A percentile compares a stretch with the other conserved stretches of the same genome.
These are phyloP conservation scores for Nidula niveotomentosa DNA, from an alignment of 1,284 basidiomycete species.

Conservation along the genomic window DNA sequence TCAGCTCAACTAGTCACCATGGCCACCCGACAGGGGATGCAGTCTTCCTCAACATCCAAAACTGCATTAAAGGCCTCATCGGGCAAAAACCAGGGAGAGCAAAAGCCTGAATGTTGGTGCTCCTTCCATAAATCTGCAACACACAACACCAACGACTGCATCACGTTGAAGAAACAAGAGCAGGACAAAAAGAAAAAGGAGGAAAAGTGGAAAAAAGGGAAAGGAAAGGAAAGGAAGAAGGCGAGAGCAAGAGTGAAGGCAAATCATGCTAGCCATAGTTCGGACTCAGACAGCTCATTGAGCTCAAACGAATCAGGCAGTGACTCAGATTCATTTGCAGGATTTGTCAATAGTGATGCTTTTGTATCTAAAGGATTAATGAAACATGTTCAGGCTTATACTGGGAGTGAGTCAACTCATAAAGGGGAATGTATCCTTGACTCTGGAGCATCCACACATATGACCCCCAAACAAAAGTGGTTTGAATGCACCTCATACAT, in stretches of 20 bases:
- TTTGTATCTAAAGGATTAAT: conserved; percentile 8
- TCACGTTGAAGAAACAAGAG: background rate
- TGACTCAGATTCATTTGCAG: conserved; percentile 1
- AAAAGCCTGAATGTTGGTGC: no score
- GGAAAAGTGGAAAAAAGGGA: conserved; percentile 3
- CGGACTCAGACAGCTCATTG: background rate
- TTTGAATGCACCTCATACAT: conserved; percentile 4
- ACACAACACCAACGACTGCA: background rate
- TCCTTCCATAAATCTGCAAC: background rate
- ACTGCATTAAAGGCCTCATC: background rate
- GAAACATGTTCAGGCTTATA: conserved; percentile 9
- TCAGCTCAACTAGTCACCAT: background rate
- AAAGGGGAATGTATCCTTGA: conserved; percentile 6
- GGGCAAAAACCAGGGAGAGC: background rate
- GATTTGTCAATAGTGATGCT: background rate
- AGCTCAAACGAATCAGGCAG: no score
- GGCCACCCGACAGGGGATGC: background rate
- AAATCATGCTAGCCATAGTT: conserved; percentile 1
- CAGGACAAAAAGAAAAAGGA: no score
- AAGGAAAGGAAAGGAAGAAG: conserved; percentile 5
- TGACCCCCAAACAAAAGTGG: conserved; percentile 8
- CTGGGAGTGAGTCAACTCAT: background rate
- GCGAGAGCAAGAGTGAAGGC: conserved; percentile 5
- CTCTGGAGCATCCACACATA: conserved; percentile 10
- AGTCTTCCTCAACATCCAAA: background rate